Evolutionary conservation across 305 asterid genomes (phyloP), one percentile per base, ranked within the genome.

Genomic region (Fraxinus platypoda): DNA sequence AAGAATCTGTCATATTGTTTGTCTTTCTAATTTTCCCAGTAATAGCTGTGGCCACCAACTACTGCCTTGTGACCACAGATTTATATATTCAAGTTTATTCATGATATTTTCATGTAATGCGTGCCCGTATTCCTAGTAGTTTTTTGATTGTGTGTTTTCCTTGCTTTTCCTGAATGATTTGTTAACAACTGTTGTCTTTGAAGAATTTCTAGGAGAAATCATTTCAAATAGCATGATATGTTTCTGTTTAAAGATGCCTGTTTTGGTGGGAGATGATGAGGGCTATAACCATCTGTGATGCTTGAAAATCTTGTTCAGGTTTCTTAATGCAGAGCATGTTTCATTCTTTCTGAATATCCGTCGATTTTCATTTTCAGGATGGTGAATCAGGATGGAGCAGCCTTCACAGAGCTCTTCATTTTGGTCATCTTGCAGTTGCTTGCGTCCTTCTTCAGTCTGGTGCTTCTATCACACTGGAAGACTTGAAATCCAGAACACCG

Each of bases 371-470:
- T 80, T 85, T 38, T 79, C 92, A 97, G 99, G 99, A 95, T 81
- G 94, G 98, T 85, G 99, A 93, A 89, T 97, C 99, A 4, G 98
- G 97, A 84, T 97, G 98, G 98, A 95, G 95, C 85, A 92, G 99
- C 91, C 97, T 97, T 85, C 98, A 97, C 83, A 90, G 98, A 83
- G 96, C 98, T 80, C 89, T 97, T 87, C 98, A 97, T 85, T 97
- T 97, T 80, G 99, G 99, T 77, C 98, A 97, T 86, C 90, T 97
- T 82, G 95, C 98, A 19, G 94, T 92, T 83, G 98, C 98, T 78
- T 89, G 97, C 84, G 92, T 92, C 86, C 99, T 97, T 37, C 91
- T 97, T 74, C 94, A 91, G 83, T 90, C 82, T 87, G 93, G 92
- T 77, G 97, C 97, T 82, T 91, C 96, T 23, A 84, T 91, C 83